phyloP scores from a whole-genome alignment of 139 green algal species.

The Astrephomene gubernaculifera region DNA sequence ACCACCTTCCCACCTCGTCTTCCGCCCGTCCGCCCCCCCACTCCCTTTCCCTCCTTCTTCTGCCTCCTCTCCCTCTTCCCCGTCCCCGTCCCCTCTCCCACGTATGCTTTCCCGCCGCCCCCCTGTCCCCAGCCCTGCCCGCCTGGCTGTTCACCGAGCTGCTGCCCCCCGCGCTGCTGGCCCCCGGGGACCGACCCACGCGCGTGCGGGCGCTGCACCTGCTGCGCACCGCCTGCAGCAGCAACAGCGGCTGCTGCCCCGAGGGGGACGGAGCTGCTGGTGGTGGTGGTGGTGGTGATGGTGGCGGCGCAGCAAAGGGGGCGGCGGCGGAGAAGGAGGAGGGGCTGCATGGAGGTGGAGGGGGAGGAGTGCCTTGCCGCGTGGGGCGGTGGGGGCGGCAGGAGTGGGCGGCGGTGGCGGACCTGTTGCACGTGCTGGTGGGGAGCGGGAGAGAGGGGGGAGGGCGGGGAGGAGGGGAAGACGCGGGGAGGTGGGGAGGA shows the following conservation, averaged over 20 bases:
- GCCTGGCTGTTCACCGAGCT: background rate
- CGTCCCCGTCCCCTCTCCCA: background rate
- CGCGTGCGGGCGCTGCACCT: conserved; percentile 16
- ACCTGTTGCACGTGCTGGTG: conserved; percentile 42
- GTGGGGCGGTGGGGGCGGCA: background rate
- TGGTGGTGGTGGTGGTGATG: too few species aligned
- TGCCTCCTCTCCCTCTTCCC: background rate
- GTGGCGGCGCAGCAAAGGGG: too few species aligned
- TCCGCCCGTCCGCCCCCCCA: too few species aligned
- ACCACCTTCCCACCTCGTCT: too few species aligned
- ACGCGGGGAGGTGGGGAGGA: too few species aligned
- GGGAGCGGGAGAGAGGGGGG: background rate
- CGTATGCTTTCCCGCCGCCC: background rate
- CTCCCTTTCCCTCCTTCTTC: too few species aligned
- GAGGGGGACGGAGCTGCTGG: too few species aligned
- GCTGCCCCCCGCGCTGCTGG: conserved; percentile 26
- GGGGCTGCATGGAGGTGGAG: background rate
- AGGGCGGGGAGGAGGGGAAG: background rate
- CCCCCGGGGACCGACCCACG: conserved; percentile 15
- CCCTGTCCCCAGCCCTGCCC: background rate
- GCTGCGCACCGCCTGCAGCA: conserved; percentile 7
- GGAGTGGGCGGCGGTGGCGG: background rate
- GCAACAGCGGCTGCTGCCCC: too few species aligned
- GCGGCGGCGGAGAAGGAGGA: background rate
- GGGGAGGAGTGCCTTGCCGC: background rate